Conservation (phyloP, 805 yeast genomes). For the Kuraishia floccosa region DNA sequence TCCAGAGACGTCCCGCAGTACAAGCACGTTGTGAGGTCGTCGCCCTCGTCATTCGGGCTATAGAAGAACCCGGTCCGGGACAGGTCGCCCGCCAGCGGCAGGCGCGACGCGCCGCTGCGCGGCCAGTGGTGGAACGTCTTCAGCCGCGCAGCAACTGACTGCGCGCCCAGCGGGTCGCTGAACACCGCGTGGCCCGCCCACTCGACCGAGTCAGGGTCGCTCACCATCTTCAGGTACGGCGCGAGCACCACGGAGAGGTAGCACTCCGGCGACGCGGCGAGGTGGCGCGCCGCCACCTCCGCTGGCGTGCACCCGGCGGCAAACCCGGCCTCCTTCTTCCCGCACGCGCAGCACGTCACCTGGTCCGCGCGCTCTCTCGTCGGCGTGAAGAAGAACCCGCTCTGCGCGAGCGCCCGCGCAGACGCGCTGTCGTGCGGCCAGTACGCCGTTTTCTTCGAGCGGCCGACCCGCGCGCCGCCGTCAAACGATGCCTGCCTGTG, state of each 20-base stretch:
- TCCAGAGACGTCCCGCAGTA: constrained; percentile 54
- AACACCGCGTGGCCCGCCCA: constrained; percentile 14
- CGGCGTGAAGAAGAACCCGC: constrained; percentile 55
- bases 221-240: constrained; percentile 6
- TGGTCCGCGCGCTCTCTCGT: constrained; percentile 31
- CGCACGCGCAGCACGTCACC: constrained; percentile 49
- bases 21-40: constrained; percentile 50
- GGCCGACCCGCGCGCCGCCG: constrained; percentile 10
- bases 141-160: constrained; percentile 20
- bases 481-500: constrained; percentile 3
- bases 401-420: constrained; percentile 27
- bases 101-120: constrained; percentile 17
- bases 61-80: constrained; percentile 58
- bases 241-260: constrained; percentile 9
- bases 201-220: constrained; percentile 6
- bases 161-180: constrained; percentile 20
- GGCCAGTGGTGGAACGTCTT: constrained; percentile 37
- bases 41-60: constrained; percentile 31
- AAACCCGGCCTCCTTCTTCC: constrained; percentile 40
- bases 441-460: constrained; percentile 11
- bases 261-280: constrained; percentile 15
- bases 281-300: constrained; percentile 12
- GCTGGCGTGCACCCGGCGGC: constrained; percentile 5
- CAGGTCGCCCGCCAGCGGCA: constrained; percentile 28
- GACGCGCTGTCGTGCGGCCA: constrained; percentile 20